Base-by-base conservation (phyloP, 1,139 yeast genomes). In the Nematodospora anomalae region DNA sequence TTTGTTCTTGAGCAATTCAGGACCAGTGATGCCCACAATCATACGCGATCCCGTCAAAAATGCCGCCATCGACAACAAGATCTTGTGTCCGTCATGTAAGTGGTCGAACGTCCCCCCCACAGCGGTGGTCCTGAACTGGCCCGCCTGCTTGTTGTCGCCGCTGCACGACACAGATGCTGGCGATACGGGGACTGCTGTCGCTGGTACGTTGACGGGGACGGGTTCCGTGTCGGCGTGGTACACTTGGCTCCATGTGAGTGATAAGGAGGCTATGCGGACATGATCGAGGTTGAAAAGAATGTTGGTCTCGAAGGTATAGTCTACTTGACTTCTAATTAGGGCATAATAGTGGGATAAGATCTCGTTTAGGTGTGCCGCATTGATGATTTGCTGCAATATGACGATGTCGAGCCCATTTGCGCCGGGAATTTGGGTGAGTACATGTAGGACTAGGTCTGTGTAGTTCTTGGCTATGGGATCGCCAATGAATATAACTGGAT, bases 101-200 rank as follows among this genome's bases (percentile, higher is more conserved):
- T 94, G 97, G 55, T 94, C 99, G 64, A 94, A 94, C 0, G 98
- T 94, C 0, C 99, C 99, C 1, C 98, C 98, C 1, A 90, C 81
- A 1, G 95, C 95, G 10, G 51, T 48, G 9, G 46, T 45, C n/a
- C 23, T 12, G 20, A 43, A 46, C 16, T 35, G 32, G 4, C 33
- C 35, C 14, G 11, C 8, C 9, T 22, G 4, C 16, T 32, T 28
- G 3, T 25, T 10, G 20, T 28, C 21, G 8, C 8, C 8, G 21
- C 7, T 6, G 8, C 8, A 18, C 8, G 21, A 18, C 8, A 18
- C 8, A 18, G 21, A 8, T 8, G 7, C 21, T 8, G 21, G 21
- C 21, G 6, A 6, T 18, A 18, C 8, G 21, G 21, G 8, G 21
- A 18, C 6, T 8, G 21, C 6, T 18, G 21, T 18, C 7, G 21